phyloP scores from a whole-genome alignment of 2,329 filamentous ascomycete genomes.

The Paecilomyces dactylethromorphus region DNA sequence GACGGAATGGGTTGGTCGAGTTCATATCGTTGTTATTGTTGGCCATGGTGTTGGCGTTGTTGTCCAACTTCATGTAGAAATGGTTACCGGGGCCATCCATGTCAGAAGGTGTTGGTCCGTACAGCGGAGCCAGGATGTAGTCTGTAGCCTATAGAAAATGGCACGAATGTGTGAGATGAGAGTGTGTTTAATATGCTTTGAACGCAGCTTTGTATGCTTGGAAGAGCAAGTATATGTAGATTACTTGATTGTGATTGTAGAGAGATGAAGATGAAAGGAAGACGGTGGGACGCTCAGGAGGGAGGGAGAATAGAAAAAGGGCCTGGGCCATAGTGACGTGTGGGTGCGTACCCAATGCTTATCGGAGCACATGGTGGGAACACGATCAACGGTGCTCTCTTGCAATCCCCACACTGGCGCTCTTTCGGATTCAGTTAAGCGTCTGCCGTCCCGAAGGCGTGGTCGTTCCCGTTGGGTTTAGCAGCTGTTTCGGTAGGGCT shows the following conservation, averaged over 20 bases:
- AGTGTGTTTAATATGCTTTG: neutral
- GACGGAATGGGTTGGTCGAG: constrained; percentile 8
- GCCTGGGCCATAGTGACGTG: constrained; percentile 5
- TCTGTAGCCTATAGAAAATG: constrained; percentile 49
- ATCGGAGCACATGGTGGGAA: constrained; percentile 20
- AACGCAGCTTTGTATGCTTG: neutral
- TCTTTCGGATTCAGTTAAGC: neutral
- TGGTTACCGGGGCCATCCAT: constrained; percentile 60
- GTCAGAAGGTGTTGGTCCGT: constrained; percentile 59
- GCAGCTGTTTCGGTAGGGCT: neutral
- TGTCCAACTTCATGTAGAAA: constrained; percentile 39
- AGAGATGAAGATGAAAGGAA: neutral
- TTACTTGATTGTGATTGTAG: neutral
- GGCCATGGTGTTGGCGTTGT: neutral
- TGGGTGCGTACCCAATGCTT: constrained; percentile 44
- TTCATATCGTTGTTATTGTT: neutral
- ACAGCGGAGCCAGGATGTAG: constrained; percentile 64
- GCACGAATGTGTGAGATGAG: constrained; percentile 2
- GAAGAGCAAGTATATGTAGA: neutral
- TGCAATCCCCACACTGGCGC: neutral
- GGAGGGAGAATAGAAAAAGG: neutral
- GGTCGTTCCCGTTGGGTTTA: neutral
- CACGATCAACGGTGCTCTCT: neutral
- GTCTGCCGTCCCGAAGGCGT: neutral
- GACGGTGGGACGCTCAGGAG: constrained; percentile 6